phyloP scores from a whole-genome alignment of 176 grass and related monocot genomes.

The Eragrostis curvula region DNA sequence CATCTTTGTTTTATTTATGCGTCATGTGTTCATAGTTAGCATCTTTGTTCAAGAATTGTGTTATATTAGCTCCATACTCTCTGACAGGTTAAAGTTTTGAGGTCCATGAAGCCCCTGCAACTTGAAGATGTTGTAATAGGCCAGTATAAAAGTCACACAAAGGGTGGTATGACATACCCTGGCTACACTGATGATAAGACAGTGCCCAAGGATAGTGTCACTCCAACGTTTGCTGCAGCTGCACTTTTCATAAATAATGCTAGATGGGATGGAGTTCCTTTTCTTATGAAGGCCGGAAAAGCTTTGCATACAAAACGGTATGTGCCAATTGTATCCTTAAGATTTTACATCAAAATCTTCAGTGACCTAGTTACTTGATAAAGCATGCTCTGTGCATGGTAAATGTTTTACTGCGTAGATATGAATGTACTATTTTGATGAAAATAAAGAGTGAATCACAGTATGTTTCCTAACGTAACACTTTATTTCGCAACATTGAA shows the following conservation, averaged over 20 bases:
- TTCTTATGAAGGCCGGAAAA: slow-evolving; percentile 98
- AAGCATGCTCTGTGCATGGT: neutral
- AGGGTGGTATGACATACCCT: slow-evolving; percentile 68
- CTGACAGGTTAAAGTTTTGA: slow-evolving; percentile 88
- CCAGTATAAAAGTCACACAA: slow-evolving; percentile 87
- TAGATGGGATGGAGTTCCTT: slow-evolving; percentile 96
- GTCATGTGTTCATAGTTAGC: neutral
- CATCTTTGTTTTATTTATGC: neutral
- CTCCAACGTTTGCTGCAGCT: slow-evolving; percentile 91
- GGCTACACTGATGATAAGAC: slow-evolving; percentile 90
- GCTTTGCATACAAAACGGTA: slow-evolving; percentile 83
- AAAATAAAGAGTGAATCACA: neutral
- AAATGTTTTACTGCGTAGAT: neutral
- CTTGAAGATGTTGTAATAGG: slow-evolving; percentile 83
- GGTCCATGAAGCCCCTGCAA: slow-evolving; percentile 86
- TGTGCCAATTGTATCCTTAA: slow-evolving; percentile 24
- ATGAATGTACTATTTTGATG: neutral
- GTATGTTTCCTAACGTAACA: neutral
- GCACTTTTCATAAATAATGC: slow-evolving; percentile 91
- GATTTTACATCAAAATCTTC: neutral
- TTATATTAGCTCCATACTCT: slow-evolving; percentile 19
- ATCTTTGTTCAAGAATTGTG: neutral
- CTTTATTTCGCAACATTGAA: neutral
- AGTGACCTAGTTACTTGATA: slow-evolving; percentile 10
- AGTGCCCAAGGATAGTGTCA: slow-evolving; percentile 74